Evolutionary conservation across 305 asterid species (phyloP), one percentile per base, ranked within the genome.

Genomic region (Plantago lanceolata): DNA sequence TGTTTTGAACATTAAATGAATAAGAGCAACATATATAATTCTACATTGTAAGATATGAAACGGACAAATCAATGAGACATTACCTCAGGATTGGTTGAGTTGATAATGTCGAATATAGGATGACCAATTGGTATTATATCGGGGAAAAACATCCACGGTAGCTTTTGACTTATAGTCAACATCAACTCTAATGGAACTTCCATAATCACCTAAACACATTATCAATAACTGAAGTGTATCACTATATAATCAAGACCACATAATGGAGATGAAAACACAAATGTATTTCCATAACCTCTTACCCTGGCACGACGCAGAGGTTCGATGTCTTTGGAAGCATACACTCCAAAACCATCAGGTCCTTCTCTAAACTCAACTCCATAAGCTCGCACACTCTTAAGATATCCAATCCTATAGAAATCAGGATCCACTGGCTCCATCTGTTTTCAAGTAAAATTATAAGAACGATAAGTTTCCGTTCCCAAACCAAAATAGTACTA

Each of bases 291-390:
- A 20, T 20, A 24, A 24, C 35, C 26, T 18, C 70, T 60, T 50
- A 87, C 97, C 94, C 97, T 82, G n/a, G 98, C 86, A 68, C 98
- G 95, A 68, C 98, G 98, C 75, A 84, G 98, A 76, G 97, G 88
- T 78, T 79, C 88, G 40, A 92, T 81, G 35, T 92, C 96, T 75
- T 79, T 92, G 75, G 98, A 89, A 53, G 98, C 97, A 81, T 78
- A 92, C 15, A 87, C 98, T 63, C 98, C 96, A 75, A 81, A 92
- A 50, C 98, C 98, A 75, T 87, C 89, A 47, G 98, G 96, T 49
- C 98, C 98, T 79, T 92, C 98, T 78, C 84, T 84, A 81, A 89
- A 92, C 63, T 87, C 97, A 66, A 89, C 80, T 56, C 98, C 98
- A 74, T 89, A 92, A 51, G 97, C 96, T 68, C 98, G 81, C 79